Evolutionary conservation across 2,329 filamentous ascomycete genomes (phyloP), one percentile per base, ranked within the genome.

Genomic region (Alternaria burnsii): DNA sequence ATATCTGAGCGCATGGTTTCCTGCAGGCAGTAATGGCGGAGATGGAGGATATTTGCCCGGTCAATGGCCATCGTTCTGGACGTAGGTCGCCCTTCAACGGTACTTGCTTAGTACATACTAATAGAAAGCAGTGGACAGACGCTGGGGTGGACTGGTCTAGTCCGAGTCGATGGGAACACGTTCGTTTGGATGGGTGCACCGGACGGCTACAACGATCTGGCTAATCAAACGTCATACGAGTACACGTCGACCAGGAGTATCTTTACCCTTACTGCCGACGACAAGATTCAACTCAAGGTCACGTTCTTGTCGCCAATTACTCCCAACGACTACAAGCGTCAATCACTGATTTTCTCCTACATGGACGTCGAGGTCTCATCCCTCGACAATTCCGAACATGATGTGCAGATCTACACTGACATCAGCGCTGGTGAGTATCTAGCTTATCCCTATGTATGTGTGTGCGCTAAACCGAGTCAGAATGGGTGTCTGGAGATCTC

Each of bases 211-310:
- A 59, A 28, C 14, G 57, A 70, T 20, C 62, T 80, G 4, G 88
- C 86, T 8, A 84, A 85, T 20, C 90, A 93, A 74, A 85, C 83
- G 2, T 81, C 85, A 0, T 88, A 88, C 71, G 84, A 88, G 58
- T 93, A 92, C 74, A 92, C 91, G 0, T 89, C 90, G 0, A 93
- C 91, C 5, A 85, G 83, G 71, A 92, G 89, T 69, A 86, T 86
- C 24, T 93, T 93, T 74, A 87, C 84, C 9, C 87, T 92, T 80
- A 82, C 88, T 63, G 87, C 90, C 14, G 87, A 76, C 38, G 83
- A 83, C 28, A 84, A 85, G 60, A 82, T 93, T 8, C 79, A 84
- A 56, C 81, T 94, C 82, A 90, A 84, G 18, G 84, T 90, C 54
- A 90, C 86, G 0, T 94, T 93, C 71, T 75, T 92, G 47, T 91